Conservation (phyloP, 2,329 filamentous ascomycete species). For the Fusarium drepaniforme region DNA sequence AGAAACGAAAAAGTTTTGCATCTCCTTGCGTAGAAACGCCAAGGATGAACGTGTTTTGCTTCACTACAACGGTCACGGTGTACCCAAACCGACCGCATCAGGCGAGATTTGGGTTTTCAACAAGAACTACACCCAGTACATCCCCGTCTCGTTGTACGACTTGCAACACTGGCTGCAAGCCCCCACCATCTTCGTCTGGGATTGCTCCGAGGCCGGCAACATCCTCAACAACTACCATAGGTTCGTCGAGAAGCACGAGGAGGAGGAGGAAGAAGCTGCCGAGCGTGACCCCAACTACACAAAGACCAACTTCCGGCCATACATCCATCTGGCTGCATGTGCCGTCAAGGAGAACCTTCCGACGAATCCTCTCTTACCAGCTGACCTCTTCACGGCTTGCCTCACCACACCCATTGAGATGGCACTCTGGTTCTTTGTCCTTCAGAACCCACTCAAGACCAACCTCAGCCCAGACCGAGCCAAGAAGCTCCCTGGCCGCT, state of each 20-base stretch:
- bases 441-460: conserved; percentile 84
- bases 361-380: conserved; percentile 92
- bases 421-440: conserved; percentile 94
- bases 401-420: conserved; percentile 98
- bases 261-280: conserved; percentile 83
- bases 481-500: conserved; percentile 87
- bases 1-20: conserved; percentile 96
- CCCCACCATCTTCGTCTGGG: conserved; percentile 96
- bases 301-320: conserved; percentile 76
- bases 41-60: conserved; percentile 97
- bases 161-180: conserved; percentile 96
- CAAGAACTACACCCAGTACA: conserved; percentile 98
- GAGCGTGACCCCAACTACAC: conserved; percentile 85
- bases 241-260: conserved; percentile 94
- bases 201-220: conserved; percentile 96
- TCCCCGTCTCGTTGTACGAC: conserved; percentile 95
- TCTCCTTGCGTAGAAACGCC: conserved; percentile 88
- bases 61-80: conserved; percentile 98
- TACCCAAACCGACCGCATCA: conserved; percentile 93
- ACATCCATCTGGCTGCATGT: conserved; percentile 94
- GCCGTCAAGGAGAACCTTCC: conserved; percentile 91
- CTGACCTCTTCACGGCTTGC: conserved; percentile 95
- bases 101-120: conserved; percentile 99
- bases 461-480: conserved; percentile 84
- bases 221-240: conserved; percentile 95